These are phyloP conservation scores for Suhomyces bokatorum DNA, from an alignment of 1,139 yeast genomes.

Conservation along the genomic window DNA sequence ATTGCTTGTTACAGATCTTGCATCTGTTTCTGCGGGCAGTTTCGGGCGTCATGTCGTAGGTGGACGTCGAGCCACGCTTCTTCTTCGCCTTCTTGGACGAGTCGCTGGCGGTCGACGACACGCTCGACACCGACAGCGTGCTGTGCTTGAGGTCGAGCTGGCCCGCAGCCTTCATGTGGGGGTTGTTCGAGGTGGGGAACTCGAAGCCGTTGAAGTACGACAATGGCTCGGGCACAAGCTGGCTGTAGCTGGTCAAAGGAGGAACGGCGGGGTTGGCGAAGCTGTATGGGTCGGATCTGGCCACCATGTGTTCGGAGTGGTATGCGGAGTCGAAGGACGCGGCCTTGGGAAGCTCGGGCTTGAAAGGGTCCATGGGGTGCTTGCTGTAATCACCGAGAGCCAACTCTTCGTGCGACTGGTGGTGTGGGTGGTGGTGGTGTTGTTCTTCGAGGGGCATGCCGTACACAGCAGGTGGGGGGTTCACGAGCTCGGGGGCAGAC, in stretches of 20 bases:
- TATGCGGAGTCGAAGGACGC: constrained; percentile 3
- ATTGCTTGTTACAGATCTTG: constrained; percentile 69
- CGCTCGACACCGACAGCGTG: constrained; percentile 1
- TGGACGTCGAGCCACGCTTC: constrained; percentile 21
- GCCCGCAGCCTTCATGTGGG: constrained; percentile 1
- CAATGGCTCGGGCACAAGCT: constrained; percentile 1
- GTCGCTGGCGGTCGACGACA: constrained; percentile 2
- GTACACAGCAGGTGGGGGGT: not conserved
- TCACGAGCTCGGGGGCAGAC: constrained; percentile 1
- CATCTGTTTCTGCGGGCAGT: constrained; percentile 50
- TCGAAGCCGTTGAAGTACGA: constrained; percentile 1
- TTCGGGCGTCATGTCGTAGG: constrained; percentile 34
- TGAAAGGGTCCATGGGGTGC: constrained; percentile 1
- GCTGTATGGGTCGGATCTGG: constrained; percentile 8
- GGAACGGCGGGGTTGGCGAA: constrained; percentile 9
- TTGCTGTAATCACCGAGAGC: not conserved
- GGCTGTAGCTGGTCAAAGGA: constrained; percentile 5
- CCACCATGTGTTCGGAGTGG: not conserved
- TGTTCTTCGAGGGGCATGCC: not conserved
- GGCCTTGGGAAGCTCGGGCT: constrained; percentile 3
- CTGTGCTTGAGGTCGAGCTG: constrained; percentile 1
- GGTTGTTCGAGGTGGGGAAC: not conserved
- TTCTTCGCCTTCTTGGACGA: constrained; percentile 8
- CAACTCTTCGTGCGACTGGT: not conserved
- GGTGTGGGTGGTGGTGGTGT: too few relatives aligned